Percentiles rank a stretch among this genome's conserved stretches.
Evolutionary conservation across 257 asterid genomes (phyloP).

Genomic region (Solanum pinnatisectum): DNA sequence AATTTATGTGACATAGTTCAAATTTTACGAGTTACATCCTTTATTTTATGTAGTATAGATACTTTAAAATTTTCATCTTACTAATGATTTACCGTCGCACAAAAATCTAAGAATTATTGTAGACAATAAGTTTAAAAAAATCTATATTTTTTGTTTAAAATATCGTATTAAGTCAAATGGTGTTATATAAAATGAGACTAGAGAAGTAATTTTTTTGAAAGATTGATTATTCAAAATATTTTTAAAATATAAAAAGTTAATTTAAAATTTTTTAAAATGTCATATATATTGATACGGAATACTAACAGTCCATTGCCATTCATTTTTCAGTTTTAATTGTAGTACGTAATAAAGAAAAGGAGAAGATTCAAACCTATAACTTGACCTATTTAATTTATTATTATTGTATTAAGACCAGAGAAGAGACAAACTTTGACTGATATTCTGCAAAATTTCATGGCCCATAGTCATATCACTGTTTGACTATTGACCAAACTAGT

Average conservation of each 20-base stretch:
- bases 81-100: no score
- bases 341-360: not conserved
- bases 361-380: not conserved
- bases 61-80: no score
- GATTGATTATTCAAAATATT: not conserved
- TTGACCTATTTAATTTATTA: not conserved
- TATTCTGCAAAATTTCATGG: not conserved
- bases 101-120: no score
- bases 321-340: not conserved
- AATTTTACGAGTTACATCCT: not conserved
- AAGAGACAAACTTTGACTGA: not conserved
- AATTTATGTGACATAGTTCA: not conserved
- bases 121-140: no score
- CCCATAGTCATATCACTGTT: not conserved
- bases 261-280: not conserved
- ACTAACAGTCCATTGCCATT: not conserved
- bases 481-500: constrained; percentile 12
- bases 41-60: not conserved
- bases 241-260: not conserved
- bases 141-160: not conserved
- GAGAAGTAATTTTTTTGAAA: no score
- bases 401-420: not conserved
- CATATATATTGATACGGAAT: not conserved
- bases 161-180: no score
- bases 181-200: no score